Evolutionary conservation across 345 rosid species (phyloP).

Genomic region (Eucalyptus cloeziana): DNA sequence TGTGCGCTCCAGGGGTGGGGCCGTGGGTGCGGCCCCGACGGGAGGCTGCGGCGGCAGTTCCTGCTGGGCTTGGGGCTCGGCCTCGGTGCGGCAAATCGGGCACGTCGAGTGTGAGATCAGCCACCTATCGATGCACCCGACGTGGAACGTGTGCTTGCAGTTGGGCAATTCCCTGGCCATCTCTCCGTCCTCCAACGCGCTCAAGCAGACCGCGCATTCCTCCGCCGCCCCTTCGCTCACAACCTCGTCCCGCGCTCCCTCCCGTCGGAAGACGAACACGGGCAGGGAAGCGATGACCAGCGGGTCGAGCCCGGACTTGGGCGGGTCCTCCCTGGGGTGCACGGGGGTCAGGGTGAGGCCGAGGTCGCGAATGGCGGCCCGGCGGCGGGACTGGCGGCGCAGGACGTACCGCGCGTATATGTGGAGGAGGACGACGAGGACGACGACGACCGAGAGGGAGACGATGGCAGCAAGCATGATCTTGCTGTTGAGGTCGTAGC

Average conservation of each 20-base stretch:
- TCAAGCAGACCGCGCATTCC: constrained; percentile 40
- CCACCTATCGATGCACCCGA: constrained; percentile 37
- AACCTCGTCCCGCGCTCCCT: neutral
- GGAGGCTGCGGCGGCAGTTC: constrained; percentile 20
- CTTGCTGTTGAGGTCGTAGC: constrained; percentile 18
- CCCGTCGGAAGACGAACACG: neutral
- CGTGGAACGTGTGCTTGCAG: constrained; percentile 43
- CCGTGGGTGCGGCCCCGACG: constrained; percentile 6
- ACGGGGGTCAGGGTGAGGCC: neutral
- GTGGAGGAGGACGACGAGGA: constrained; percentile 20
- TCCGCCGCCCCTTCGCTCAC: neutral
- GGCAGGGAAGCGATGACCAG: constrained; percentile 28
- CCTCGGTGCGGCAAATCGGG: constrained; percentile 32
- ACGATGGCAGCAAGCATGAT: constrained; percentile 32
- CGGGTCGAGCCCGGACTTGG: constrained; percentile 31
- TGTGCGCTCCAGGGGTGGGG: constrained; percentile 17
- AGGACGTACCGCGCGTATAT: constrained; percentile 26
- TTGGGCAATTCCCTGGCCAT: constrained; percentile 26
- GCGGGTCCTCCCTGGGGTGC: constrained; percentile 7
- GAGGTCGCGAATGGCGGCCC: neutral
- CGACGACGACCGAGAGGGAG: constrained; percentile 22
- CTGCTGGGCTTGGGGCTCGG: constrained; percentile 1
- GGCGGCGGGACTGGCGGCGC: constrained; percentile 20
- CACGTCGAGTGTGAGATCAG: constrained; percentile 30
- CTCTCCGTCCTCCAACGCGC: constrained; percentile 12